Evolutionary conservation across 1,139 yeast species (phyloP), one percentile per base, ranked within the genome.

Genomic region (Hemisphaericaspora lyxosophila): DNA sequence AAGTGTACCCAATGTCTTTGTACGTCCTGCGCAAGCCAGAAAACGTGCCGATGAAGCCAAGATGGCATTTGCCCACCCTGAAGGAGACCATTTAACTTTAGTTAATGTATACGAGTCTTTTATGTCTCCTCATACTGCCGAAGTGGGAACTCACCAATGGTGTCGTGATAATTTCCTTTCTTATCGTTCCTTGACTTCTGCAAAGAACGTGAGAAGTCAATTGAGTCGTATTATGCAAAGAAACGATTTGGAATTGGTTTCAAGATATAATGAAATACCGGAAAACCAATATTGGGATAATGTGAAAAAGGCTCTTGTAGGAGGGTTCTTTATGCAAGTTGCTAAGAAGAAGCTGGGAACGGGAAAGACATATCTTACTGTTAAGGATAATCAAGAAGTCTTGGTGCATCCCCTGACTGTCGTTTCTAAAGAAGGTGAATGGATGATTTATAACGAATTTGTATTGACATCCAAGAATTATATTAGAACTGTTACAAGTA

Each of bases 301-400:
- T 53, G 82, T 92, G 48, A 77, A 95, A 44, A 84, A 85, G 60
- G 96, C 98, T 0, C 67, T 92, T 40, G 77, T 88, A 7, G 80
- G 89, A n/a, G 99, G 98, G 2, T 90, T 89, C 61, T 92, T 92
- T 70, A 90, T 92, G 97, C 98, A 92, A 68, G 96, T 86, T 37
- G 98, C 97, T 31, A 90, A 90, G 68, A 82, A 78, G 64, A 82
- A 78, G 64, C 76, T 84, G 41, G 83, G 85, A 31, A 82, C 79
- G 56, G 31, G 31, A 5, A 70, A 70, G 53, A 89, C 84, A 16
- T 92, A 84, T 61, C 75, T 85, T 49, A 92, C 98, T 0, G 85
- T 90, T 38, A 89, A 89, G 64, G 98, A 92, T 62, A 89, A 90
- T 60, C 98, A 92, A 66, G 97, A 90, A 45, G 98, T 92, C 12